Conservation (phyloP, 139 green algal genomes). For the Closterium sp. region DNA sequence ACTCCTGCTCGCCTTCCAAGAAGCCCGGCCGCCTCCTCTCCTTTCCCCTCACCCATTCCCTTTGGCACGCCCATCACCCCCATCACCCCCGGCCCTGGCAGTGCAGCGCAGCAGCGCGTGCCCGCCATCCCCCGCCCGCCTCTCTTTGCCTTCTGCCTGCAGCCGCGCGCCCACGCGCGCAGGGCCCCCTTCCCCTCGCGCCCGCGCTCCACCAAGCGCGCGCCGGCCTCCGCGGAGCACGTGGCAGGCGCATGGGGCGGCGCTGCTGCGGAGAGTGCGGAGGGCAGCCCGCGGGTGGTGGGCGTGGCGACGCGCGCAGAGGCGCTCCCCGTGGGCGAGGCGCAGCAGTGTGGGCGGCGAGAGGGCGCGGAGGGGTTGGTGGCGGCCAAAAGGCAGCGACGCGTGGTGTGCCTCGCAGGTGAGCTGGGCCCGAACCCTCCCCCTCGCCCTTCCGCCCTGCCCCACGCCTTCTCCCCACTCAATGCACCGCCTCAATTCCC, state of each 20-base stretch:
- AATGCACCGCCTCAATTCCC: too few relatives aligned
- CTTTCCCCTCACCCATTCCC: not conserved
- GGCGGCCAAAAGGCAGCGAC: not conserved
- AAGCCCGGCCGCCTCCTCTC: not conserved
- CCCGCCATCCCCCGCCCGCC: not conserved
- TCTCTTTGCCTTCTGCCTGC: not conserved
- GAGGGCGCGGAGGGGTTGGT: not conserved
- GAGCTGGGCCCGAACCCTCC: not conserved
- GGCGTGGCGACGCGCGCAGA: not conserved
- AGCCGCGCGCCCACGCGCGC: not conserved
- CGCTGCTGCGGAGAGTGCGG: not conserved
- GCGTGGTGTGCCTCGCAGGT: not conserved
- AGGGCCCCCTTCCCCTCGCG: not conserved
- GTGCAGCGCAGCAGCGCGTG: not conserved
- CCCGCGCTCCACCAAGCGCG: not conserved
- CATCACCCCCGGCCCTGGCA: not conserved
- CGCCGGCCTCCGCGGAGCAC: not conserved
- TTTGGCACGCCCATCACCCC: not conserved
- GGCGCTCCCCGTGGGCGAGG: not conserved
- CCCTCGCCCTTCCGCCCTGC: too few relatives aligned
- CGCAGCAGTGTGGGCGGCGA: not conserved
- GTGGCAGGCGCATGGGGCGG: not conserved
- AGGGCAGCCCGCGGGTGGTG: not conserved
- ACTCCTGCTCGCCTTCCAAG: not conserved
- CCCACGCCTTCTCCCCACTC: too few relatives aligned